Evolutionary conservation across 495 filamentous ascomycete genomes (phyloP).

Genomic region (Platismatia glauca): DNA sequence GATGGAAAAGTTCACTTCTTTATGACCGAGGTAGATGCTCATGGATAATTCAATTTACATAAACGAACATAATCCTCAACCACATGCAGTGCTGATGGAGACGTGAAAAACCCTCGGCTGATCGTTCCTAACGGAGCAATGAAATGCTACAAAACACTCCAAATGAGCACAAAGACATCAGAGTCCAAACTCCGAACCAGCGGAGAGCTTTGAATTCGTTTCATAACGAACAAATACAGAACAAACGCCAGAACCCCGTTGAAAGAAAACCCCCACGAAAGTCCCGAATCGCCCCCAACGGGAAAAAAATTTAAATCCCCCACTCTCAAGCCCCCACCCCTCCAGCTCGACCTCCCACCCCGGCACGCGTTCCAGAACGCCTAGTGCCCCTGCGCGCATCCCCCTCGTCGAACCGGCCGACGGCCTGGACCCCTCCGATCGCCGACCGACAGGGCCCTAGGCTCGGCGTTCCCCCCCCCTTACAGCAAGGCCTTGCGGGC

Average conservation of each 20-base stretch:
- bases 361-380: not conserved
- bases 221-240: too few species aligned
- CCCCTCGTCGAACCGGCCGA: not conserved
- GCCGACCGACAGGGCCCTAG: too few species aligned
- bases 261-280: not conserved
- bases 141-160: not conserved
- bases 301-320: too few species aligned
- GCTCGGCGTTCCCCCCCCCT: not conserved
- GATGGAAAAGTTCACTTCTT: not conserved
- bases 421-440: not conserved
- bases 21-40: not conserved
- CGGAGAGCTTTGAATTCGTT: not conserved
- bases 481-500: not conserved
- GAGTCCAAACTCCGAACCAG: not conserved
- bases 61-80: not conserved
- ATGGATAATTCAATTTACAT: not conserved
- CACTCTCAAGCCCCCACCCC: too few species aligned
- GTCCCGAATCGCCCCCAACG: too few species aligned
- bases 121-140: not conserved
- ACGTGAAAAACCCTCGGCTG: not conserved
- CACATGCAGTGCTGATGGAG: not conserved
- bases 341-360: not conserved
- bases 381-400: not conserved
- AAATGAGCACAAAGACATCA: too few species aligned
- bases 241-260: not conserved